A percentile compares a stretch with the other conserved stretches of the same genome.
Evolutionary conservation across 495 filamentous ascomycete species (phyloP).

Genomic region (Neurospora sp.): DNA sequence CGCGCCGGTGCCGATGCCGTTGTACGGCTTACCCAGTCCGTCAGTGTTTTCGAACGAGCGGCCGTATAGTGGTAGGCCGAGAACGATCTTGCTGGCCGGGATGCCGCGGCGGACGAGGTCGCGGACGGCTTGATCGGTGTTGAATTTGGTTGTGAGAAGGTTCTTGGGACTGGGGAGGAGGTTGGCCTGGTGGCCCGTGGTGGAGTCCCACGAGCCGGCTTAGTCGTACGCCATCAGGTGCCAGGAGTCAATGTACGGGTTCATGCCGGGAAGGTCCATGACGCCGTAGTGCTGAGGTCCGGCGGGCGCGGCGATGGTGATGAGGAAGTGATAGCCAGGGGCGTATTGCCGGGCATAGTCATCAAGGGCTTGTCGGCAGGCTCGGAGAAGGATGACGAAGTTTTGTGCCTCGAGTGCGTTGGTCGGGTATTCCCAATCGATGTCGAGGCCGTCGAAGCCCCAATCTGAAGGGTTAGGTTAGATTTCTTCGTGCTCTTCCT

Average conservation of each 20-base stretch:
- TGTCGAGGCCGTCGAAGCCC: conserved; percentile 48
- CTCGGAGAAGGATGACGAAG: conserved; percentile 59
- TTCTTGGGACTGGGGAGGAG: conserved; percentile 45
- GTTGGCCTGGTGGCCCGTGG: conserved; percentile 68
- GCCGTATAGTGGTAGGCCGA: conserved; percentile 84
- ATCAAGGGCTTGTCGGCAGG: conserved; percentile 56
- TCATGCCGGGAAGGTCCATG: conserved; percentile 59
- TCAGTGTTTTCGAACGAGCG: conserved; percentile 63
- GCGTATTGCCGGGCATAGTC: conserved; percentile 43
- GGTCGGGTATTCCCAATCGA: conserved; percentile 56
- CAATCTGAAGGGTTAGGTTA: conserved; percentile 30
- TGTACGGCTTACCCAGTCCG: conserved; percentile 59
- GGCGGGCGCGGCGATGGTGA: conserved; percentile 61
- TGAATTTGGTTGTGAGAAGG: conserved; percentile 54
- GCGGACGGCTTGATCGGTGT: conserved; percentile 52
- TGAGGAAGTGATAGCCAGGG: conserved; percentile 49
- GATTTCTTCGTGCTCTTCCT: background rate
- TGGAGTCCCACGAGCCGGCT: conserved; percentile 58
- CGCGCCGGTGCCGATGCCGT: conserved; percentile 52
- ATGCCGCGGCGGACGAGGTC: conserved; percentile 61
- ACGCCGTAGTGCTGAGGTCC: conserved; percentile 58
- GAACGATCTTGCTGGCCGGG: conserved; percentile 54
- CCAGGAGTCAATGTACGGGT: conserved; percentile 71
- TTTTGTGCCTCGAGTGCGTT: conserved; percentile 52
- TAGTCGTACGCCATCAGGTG: conserved; percentile 79